Evolutionary conservation across 495 filamentous ascomycete species (phyloP).

Genomic region (Aspergillus olivimuriae): DNA sequence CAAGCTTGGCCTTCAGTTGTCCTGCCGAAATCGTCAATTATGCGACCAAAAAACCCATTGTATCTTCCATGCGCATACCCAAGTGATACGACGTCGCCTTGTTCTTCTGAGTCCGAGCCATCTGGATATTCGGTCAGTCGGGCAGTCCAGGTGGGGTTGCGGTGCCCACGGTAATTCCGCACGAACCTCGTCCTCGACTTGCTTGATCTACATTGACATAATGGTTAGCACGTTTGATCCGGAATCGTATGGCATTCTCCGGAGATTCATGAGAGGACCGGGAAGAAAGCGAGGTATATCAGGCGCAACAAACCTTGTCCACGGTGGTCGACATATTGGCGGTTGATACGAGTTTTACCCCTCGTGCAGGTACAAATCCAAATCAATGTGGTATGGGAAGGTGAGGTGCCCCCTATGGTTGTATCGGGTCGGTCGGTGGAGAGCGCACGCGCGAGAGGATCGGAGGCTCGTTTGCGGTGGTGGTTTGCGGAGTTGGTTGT

Average conservation of each 20-base stretch:
- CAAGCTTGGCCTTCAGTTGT: conserved; percentile 97
- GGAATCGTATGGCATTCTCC: no score
- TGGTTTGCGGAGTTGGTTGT: conserved; percentile 6
- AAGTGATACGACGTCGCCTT: conserved; percentile 88
- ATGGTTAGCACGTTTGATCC: conserved; percentile 19
- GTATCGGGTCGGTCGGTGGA: no score
- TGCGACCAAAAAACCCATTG: conserved; percentile 3
- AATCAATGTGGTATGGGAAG: no score
- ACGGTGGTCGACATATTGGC: conserved; percentile 89
- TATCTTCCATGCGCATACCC: conserved; percentile 46
- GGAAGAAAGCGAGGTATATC: conserved; percentile 7
- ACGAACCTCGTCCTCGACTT: conserved; percentile 86
- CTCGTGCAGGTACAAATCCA: conserved; percentile 15
- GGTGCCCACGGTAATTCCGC: neutral
- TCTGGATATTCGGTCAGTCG: conserved; percentile 42
- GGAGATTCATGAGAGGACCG: no score
- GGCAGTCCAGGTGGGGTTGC: neutral
- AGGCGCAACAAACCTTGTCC: conserved; percentile 65
- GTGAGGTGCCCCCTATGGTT: no score
- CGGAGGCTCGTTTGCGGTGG: conserved; percentile 2
- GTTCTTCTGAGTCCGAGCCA: conserved; percentile 97
- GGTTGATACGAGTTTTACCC: conserved; percentile 18
- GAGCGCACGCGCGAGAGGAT: no score
- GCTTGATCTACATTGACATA: conserved; percentile 70
- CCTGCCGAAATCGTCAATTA: conserved; percentile 43